Evolutionary conservation across 2,329 filamentous ascomycete species (phyloP), one percentile per base, ranked within the genome.

Genomic region (Fusarium veterinarium): DNA sequence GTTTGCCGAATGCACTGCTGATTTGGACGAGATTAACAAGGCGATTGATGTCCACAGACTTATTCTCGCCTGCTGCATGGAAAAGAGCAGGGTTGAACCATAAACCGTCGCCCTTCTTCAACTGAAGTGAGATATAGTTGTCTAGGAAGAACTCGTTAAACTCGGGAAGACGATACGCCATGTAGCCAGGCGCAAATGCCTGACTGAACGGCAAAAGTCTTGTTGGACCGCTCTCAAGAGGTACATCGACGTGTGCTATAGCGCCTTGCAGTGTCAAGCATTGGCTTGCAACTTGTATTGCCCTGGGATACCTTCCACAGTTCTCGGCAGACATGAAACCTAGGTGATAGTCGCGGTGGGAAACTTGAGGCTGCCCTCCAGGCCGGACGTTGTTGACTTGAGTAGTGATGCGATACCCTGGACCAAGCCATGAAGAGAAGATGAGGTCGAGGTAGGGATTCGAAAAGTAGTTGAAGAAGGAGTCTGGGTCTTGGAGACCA

Each of bases 1-100:
- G 83, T 75, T 90, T 91, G 0, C 89, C 90, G 74, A 91, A 89
- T 0, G 89, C 88, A 67, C 86, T 87, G 69, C 87, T 90, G 35
- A 91, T 84, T 78, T 92, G 90, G 40, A 91, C 72, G 14, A 92
- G 78, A 75, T 91, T 91, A n/a, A 89, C 89, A 35, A 85, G 85
- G 3, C 90, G 84, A 30, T 87, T 78, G 31, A 91, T 82, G 13
- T 78, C 76, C 4, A 81, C 83, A 11, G 81, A 82, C 20, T 79
- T 74, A 73, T 91, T 92, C 70, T 86, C 84, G 0, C 90, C 90
- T 0, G 90, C 90, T 3, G 89, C 90, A 76, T 92, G 90, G 69
- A 91, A 89, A 1, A 91, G 79, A 3, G 87, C 89, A 0, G 90
- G 90, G 62, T 89, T 91, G 80, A 92, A 91, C 77, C 91, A 91